These are phyloP conservation scores for Alternaria sp. DNA, from an alignment of 2,329 filamentous ascomycete genomes.

Conservation along the genomic window DNA sequence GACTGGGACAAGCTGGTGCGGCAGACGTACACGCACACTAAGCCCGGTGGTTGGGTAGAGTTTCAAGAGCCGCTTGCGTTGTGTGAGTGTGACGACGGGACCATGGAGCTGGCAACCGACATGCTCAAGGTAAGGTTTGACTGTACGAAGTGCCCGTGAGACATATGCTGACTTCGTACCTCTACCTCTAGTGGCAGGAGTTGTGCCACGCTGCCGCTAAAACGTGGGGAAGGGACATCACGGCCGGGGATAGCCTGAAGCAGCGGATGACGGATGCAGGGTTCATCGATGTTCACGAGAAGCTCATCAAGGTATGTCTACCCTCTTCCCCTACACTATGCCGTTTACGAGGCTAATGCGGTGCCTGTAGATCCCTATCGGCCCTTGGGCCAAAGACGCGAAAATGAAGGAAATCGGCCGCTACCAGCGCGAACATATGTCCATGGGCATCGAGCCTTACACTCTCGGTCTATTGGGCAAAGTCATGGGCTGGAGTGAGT, in stretches of 20 bases:
- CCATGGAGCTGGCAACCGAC: conserved; percentile 30
- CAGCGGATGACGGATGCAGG: conserved; percentile 38
- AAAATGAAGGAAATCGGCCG: conserved; percentile 59
- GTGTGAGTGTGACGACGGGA: conserved; percentile 41
- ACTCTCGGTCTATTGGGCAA: conserved; percentile 45
- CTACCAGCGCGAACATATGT: conserved; percentile 47
- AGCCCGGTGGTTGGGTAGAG: conserved; percentile 45
- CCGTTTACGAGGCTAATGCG: conserved; percentile 3
- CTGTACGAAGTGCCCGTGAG: not conserved
- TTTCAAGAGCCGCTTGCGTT: conserved; percentile 46
- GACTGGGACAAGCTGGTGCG: conserved; percentile 42
- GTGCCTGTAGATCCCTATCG: conserved; percentile 36
- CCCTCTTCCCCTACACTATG: not conserved
- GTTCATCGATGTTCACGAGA: conserved; percentile 44
- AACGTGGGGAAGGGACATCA: conserved; percentile 36
- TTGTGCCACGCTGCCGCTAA: conserved; percentile 37
- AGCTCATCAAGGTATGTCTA: conserved; percentile 39
- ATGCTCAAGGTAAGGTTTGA: conserved; percentile 6
- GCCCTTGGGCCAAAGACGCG: conserved; percentile 55
- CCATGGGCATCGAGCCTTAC: conserved; percentile 45
- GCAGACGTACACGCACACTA: conserved; percentile 34
- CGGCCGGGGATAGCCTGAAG: conserved; percentile 30
- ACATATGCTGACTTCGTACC: not conserved
- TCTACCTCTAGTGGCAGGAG: conserved; percentile 31
- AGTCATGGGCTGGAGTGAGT: conserved; percentile 43